Evolutionary conservation across 108 stramenopile genomes (phyloP), one percentile per base, ranked within the genome.

Genomic region (Fragilaria crotonensis): DNA sequence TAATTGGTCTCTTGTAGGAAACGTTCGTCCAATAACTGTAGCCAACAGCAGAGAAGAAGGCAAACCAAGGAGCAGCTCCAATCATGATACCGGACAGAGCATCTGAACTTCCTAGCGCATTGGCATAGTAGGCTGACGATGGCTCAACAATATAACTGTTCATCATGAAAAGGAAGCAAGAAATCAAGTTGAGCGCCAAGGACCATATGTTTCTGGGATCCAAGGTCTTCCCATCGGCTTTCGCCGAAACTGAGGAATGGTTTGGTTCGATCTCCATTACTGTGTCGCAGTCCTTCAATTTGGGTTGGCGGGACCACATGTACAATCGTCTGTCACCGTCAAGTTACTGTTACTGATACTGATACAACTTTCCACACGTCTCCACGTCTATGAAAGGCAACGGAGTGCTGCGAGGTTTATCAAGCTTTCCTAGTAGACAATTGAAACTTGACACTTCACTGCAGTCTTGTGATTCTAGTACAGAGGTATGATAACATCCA

Each of bases 131-230:
- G 0, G 79, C 83, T 29, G 73, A 68, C 0, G 71, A 74, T 25
- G 91, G 91, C 53, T 83, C 81, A 27, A 90, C 80, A 27, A 93
- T 82, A 70, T 90, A 88, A 59, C 83, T 84, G 64, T 93, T 93
- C 73, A 75, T 79, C 83, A 89, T 86, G 71, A 84, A 93, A 5
- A 90, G 59, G 64, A 84, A 90, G 32, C 87, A 89, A 0, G 84
- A 81, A 1, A 84, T 41, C 57, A 93, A 56, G 50, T 90, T 93
- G 30, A 91, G 63, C 33, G 72, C 23, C 5, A 80, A 68, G 23
- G 78, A 75, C 18, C 69, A 62, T n/a, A 71, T 48, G 49, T 78
- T 78, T 23, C 70, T 60, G 7, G 60, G 64, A 11, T 71, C 46
- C 18, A 77, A 22, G 18, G 65, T 52, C 45, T 63, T 66, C 36